Percentiles rank a stretch among this genome's conserved stretches.
Evolutionary conservation across 2,329 filamentous ascomycete genomes (phyloP).

Genomic region (Arthrobotrys entomopaga): DNA sequence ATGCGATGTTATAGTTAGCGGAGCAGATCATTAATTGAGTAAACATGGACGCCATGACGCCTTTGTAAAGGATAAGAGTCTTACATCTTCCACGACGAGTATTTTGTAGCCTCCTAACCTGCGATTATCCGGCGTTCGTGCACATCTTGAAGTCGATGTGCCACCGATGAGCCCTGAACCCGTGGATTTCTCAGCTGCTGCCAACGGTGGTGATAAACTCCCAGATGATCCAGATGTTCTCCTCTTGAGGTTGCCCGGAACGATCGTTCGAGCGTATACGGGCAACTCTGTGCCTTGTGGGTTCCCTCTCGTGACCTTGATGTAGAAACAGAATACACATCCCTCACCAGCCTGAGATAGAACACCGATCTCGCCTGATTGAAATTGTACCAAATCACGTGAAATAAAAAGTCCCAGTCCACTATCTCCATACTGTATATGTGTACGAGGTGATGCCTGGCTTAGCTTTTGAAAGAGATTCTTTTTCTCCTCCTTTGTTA

Average conservation of each 20-base stretch:
- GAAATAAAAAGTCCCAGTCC: constrained; percentile 80
- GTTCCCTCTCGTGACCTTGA: constrained; percentile 68
- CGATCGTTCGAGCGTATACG: constrained; percentile 29
- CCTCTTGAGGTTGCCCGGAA: constrained; percentile 16
- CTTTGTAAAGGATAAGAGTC: not conserved
- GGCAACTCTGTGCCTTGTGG: constrained; percentile 25
- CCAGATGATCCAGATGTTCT: constrained; percentile 1
- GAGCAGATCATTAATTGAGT: not conserved
- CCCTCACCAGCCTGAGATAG: constrained; percentile 74
- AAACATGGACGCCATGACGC: too few species aligned
- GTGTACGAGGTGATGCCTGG: constrained; percentile 65
- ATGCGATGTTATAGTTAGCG: constrained; percentile 7
- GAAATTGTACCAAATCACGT: constrained; percentile 77
- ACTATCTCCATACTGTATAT: constrained; percentile 77
- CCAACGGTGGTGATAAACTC: constrained; percentile 7
- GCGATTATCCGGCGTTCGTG: constrained; percentile 9
- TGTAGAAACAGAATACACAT: constrained; percentile 80
- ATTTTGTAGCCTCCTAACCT: constrained; percentile 15
- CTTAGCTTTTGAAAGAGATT: constrained; percentile 57
- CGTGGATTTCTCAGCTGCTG: not conserved
- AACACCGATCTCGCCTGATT: constrained; percentile 81
- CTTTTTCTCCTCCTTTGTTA: constrained; percentile 53
- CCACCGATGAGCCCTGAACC: not conserved
- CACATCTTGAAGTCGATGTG: not conserved
- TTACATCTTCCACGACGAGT: constrained; percentile 8